phyloP scores from a whole-genome alignment of 495 filamentous ascomycete species.

The Penicillium coprophilum region DNA sequence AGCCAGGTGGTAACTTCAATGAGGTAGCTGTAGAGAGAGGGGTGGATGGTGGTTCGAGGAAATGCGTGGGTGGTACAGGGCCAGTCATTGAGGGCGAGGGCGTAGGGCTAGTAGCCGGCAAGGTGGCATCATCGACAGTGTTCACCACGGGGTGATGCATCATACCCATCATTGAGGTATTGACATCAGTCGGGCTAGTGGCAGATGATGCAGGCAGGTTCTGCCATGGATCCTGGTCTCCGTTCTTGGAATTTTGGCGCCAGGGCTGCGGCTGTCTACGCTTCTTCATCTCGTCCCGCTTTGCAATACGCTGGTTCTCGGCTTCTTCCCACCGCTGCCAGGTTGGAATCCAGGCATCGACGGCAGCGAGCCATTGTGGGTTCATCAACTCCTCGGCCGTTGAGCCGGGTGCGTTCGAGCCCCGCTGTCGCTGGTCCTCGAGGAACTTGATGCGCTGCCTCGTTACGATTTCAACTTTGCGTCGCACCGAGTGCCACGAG shows the following conservation, averaged over 20 bases:
- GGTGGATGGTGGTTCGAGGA: constrained; percentile 6
- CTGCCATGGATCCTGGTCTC: constrained; percentile 2
- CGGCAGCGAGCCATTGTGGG: constrained; percentile 40
- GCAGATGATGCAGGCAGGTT: background rate
- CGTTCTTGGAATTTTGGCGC: background rate
- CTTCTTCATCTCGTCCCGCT: constrained; percentile 41
- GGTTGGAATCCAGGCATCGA: constrained; percentile 47
- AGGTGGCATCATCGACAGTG: background rate
- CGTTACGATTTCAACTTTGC: constrained; percentile 47
- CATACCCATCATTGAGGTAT: constrained; percentile 3
- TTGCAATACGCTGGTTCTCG: constrained; percentile 43
- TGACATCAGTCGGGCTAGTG: constrained; percentile 4
- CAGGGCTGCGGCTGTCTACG: constrained; percentile 36
- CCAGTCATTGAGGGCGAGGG: constrained; percentile 8
- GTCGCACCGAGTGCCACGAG: constrained; percentile 49
- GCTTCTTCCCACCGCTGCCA: constrained; percentile 45
- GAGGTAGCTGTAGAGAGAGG: constrained; percentile 5
- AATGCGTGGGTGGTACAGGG: background rate
- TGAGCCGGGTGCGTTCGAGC: constrained; percentile 2
- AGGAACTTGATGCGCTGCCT: constrained; percentile 47
- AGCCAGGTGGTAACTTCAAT: constrained; percentile 39
- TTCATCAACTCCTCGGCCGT: constrained; percentile 35
- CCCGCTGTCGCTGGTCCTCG: constrained; percentile 33
- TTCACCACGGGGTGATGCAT: background rate
- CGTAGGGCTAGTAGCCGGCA: constrained; percentile 5